Percentiles rank a stretch among this genome's conserved stretches.
These are phyloP conservation scores for Luvunga scandens DNA, from an alignment of 345 rosid genomes.

Conservation along the genomic window DNA sequence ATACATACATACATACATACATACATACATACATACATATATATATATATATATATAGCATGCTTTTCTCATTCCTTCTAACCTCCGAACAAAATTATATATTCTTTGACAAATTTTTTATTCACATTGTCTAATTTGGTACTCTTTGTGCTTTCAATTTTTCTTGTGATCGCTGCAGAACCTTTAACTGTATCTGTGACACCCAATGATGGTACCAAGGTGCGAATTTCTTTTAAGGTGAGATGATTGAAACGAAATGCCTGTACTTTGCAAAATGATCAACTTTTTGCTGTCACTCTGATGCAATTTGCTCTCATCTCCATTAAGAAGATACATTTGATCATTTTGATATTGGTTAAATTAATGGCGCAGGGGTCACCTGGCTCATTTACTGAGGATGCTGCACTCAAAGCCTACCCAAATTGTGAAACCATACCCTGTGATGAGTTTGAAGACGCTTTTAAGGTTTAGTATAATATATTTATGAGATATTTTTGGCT, in stretches of 20 bases:
- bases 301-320: neutral
- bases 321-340: neutral
- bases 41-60: no score
- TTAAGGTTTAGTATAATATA: conserved; percentile 37
- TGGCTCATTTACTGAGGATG: conserved; percentile 57
- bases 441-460: conserved; percentile 54
- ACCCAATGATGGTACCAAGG: conserved; percentile 27
- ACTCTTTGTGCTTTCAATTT: conserved; percentile 1
- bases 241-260: conserved; percentile 2
- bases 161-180: conserved; percentile 24
- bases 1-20: no score
- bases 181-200: conserved; percentile 40
- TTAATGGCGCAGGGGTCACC: conserved; percentile 38
- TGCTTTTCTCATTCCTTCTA: neutral
- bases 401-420: conserved; percentile 63
- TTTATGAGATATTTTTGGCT: neutral
- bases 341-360: neutral
- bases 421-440: conserved; percentile 57
- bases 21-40: no score
- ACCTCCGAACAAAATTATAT: neutral
- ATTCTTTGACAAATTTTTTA: neutral
- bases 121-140: neutral
- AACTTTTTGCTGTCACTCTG: neutral
- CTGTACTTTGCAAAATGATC: neutral
- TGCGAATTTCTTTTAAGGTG: conserved; percentile 58